Evolutionary conservation across 331 rosid species (phyloP), one percentile per base, ranked within the genome.

Genomic region (Cydonia oblonga): DNA sequence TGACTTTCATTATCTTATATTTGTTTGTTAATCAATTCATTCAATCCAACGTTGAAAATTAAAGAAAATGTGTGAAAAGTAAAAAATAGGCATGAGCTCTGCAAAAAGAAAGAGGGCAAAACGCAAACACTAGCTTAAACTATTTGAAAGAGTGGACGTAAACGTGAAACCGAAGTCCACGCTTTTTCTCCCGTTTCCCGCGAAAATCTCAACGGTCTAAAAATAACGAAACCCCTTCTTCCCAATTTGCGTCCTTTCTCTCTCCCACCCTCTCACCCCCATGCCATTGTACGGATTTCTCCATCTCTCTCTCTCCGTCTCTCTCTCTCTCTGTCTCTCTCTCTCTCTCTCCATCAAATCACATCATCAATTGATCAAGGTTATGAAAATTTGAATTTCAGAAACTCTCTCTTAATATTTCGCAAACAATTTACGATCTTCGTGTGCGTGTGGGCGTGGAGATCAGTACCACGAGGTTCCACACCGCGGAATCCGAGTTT

Each of bases 401-500:
- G 7, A 56, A 56, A 56, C 20, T 22, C 61, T 59, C 32, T 58
- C 19, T 58, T 14, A 28, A 7, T 2, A 16, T 29, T 6, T 35
- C 42, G 23, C 28, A 13, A 16, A 7, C 23, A 8, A 28, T 29
- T 35, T 26, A 2, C 40, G 64, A 23, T 26, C n/a, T 62, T 13
- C 40, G 66, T 61, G 38, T 61, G 66, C 40, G 40, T 29, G 38
- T 16, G 40, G 66, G 15, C 42, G 42, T 62, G 66, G n/a, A 46
- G 29, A 53, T 30, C 13, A 54, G 64, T 30, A 28, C 69, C 53
- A 24, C 26, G 59, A 54, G 13, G 33, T 25, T 25, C 33, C 29
- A 59, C 30, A 25, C 69, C 23, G 90, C 90, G 96, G 96, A 85
- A 86, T 86, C 92, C 96, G 91, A 76, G 65, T 25, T 69, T 2